Evolutionary conservation across 2,329 filamentous ascomycete species (phyloP), one percentile per base, ranked within the genome.

Genomic region (Huntiella moniliformis): DNA sequence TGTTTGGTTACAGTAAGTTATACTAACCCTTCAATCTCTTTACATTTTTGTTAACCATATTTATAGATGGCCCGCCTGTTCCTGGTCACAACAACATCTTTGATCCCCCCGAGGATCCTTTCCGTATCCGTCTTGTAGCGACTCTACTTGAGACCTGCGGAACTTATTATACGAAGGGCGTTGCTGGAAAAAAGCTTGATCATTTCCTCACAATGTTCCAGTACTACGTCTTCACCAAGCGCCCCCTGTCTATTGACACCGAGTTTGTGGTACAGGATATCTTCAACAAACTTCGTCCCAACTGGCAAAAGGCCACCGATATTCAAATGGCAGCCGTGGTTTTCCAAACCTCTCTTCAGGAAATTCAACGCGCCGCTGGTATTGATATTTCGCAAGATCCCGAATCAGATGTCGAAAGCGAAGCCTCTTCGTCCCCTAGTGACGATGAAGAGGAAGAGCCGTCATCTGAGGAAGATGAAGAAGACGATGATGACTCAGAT

Each of bases 121-220:
- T 98, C 63, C 82, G 91, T 44, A 87, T 96, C 56, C 84, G 91
- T 8, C 69, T 98, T 33, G 79, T 92, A 28, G 82, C 86, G 52
- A 92, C 81, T 11, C 69, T 98, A 42, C 71, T 98, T 4, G 92
- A 98, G 61, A 95, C 87, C 1, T 96, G 88, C 53, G 91, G 92
- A 46, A 80, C 92, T 60, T 98, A 88, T 64, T 98, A 95, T 56
- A 91, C 91, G 60, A 81, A 88, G 55, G 91, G 92, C 5, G 77
- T 81, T 38, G 83, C 87, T 1, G 92, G 87, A 60, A 96, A 96
- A 68, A 98, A 96, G 63, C 72, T 98, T 7, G 91, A 98, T 57
- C 96, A 94, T 60, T 98, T 96, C 62, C 67, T 98, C 50, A 88
- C 82, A 0, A 96, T 96, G 62, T 85, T 98, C 55, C 87, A 83